phyloP scores from a whole-genome alignment of 2,329 filamentous ascomycete genomes.

The Graphiopsis chlorocephala region DNA sequence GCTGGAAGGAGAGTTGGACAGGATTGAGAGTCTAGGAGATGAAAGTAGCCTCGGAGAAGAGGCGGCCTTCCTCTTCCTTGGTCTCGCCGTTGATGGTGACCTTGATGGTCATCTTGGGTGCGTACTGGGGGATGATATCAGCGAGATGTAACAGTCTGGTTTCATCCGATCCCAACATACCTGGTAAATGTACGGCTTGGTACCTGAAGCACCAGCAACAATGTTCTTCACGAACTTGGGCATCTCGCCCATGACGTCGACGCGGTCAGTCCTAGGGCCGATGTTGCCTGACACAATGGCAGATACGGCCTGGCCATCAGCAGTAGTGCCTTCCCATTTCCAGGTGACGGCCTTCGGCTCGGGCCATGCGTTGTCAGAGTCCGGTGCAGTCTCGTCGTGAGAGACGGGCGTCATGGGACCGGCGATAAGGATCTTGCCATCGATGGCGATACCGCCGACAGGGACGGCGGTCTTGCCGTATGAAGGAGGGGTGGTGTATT shows the following conservation, averaged over 20 bases:
- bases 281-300: constrained; percentile 69
- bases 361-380: constrained; percentile 81
- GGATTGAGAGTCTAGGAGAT: constrained; percentile 57
- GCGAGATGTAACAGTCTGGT: not conserved
- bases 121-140: constrained; percentile 50
- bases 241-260: constrained; percentile 96
- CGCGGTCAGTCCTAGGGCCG: constrained; percentile 69
- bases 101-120: constrained; percentile 71
- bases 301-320: constrained; percentile 61
- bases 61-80: constrained; percentile 69
- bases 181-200: constrained; percentile 97
- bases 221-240: constrained; percentile 94
- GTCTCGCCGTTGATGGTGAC: constrained; percentile 81
- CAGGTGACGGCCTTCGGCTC: constrained; percentile 75
- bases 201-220: constrained; percentile 81
- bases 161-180: constrained; percentile 42
- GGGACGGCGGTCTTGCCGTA: constrained; percentile 83
- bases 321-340: constrained; percentile 64
- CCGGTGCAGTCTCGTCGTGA: constrained; percentile 68
- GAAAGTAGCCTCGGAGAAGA: constrained; percentile 94
- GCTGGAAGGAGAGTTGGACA: not conserved
- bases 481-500: constrained; percentile 89
- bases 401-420: constrained; percentile 62
- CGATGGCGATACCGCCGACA: constrained; percentile 77
- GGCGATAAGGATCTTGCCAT: constrained; percentile 74